Evolutionary conservation across 257 asterid genomes (phyloP).

Genomic region (Solanum sitiens): DNA sequence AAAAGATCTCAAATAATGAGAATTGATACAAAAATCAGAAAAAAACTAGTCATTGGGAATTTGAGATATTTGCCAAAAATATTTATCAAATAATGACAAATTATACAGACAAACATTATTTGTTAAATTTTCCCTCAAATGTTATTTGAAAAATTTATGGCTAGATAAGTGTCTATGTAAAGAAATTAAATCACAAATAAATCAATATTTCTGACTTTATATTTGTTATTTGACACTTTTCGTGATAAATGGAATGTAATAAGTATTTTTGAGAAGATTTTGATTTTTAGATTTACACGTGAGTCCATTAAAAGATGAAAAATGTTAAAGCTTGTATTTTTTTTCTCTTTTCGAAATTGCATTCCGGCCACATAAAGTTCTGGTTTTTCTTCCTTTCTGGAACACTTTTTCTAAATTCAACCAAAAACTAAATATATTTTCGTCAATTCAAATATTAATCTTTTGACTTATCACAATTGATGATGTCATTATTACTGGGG

Average conservation of each 20-base stretch:
- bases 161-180: background rate
- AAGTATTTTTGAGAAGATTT: background rate
- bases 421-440: background rate
- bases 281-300: background rate
- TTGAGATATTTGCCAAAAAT: too few relatives aligned
- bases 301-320: background rate
- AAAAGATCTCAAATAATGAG: too few relatives aligned
- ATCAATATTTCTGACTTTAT: background rate
- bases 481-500: background rate
- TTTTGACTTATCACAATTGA: background rate
- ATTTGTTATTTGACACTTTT: background rate
- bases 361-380: background rate
- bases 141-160: too few relatives aligned
- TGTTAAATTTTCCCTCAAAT: too few relatives aligned
- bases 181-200: background rate
- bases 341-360: background rate
- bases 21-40: too few relatives aligned
- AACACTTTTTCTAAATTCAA: background rate
- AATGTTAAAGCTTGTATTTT: background rate
- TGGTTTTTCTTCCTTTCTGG: background rate
- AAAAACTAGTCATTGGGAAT: too few relatives aligned
- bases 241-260: background rate
- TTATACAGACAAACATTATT: too few relatives aligned
- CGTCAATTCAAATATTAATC: background rate
- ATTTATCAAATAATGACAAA: too few relatives aligned